Conservation (phyloP, 1,139 yeast species). For the Suhomyces bribrorum region DNA sequence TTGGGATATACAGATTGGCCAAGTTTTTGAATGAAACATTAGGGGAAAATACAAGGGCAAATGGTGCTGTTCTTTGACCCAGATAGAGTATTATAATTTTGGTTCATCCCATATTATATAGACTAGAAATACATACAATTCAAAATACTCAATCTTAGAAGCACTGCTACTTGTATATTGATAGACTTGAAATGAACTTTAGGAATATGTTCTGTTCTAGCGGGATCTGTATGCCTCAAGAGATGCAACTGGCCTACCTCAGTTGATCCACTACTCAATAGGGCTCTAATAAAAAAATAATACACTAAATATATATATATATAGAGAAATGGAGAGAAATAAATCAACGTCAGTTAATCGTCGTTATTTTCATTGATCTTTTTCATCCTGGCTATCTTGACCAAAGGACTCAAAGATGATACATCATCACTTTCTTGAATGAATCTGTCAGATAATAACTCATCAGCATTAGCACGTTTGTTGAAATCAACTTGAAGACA, state of each 20-base stretch:
- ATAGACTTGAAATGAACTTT: too few relatives aligned
- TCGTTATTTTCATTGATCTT: slow-evolving; percentile 56
- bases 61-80: not conserved
- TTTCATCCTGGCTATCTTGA: slow-evolving; percentile 81
- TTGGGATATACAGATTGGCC: slow-evolving; percentile 30
- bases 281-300: slow-evolving; percentile 11
- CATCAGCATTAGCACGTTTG: slow-evolving; percentile 77
- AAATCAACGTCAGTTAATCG: slow-evolving; percentile 15
- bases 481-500: slow-evolving; percentile 85
- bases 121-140: too few relatives aligned
- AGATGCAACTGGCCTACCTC: too few relatives aligned
- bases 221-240: too few relatives aligned
- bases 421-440: slow-evolving; percentile 73
- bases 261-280: too few relatives aligned
- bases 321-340: slow-evolving; percentile 5
- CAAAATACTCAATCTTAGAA: too few relatives aligned
- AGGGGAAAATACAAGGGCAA: not conserved
- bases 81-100: too few relatives aligned
- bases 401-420: slow-evolving; percentile 80
- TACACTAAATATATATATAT: slow-evolving; percentile 8
- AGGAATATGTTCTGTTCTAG: too few relatives aligned
- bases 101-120: too few relatives aligned
- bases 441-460: slow-evolving; percentile 71
- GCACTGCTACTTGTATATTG: too few relatives aligned
- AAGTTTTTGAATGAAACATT: slow-evolving; percentile 28